Conservation (phyloP, 2,329 filamentous ascomycete genomes). For the Monilinia vaccinii-corymbosi region DNA sequence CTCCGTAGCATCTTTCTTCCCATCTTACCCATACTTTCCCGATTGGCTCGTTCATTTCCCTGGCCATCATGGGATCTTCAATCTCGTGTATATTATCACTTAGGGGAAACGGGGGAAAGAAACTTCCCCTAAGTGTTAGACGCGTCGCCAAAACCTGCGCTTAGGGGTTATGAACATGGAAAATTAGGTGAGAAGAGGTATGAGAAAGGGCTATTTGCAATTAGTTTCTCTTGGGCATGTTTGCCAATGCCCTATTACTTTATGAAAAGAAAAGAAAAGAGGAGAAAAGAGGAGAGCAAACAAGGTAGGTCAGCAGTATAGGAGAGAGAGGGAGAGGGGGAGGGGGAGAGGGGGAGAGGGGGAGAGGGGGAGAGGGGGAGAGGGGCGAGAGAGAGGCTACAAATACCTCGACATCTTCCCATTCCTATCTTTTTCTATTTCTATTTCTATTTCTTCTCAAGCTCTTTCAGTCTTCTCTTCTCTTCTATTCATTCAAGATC, state of each 20-base stretch:
- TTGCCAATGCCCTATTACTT: conserved; percentile 6
- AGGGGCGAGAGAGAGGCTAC: too few relatives aligned
- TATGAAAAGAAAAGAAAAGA: conserved; percentile 1
- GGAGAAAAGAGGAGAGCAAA: not conserved
- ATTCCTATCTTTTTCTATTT: too few relatives aligned
- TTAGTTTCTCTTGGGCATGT: not conserved
- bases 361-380: too few relatives aligned
- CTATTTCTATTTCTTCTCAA: too few relatives aligned
- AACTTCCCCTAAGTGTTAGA: conserved; percentile 15
- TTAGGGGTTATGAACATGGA: conserved; percentile 13
- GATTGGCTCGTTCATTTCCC: not conserved
- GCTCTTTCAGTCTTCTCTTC: too few relatives aligned
- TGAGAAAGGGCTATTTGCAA: too few relatives aligned
- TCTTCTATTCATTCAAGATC: too few relatives aligned
- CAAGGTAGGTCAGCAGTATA: not conserved
- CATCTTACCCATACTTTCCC: conserved; percentile 2
- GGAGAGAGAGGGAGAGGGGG: not conserved
- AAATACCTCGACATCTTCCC: too few relatives aligned
- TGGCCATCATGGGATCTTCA: conserved; percentile 1
- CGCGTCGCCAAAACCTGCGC: conserved; percentile 11
- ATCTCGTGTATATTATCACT: conserved; percentile 21
- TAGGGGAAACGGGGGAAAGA: conserved; percentile 14
- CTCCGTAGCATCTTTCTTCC: not conserved
- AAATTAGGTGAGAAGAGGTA: not conserved
- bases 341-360: not conserved